Evolutionary conservation across 2,329 filamentous ascomycete genomes (phyloP), one percentile per base, ranked within the genome.

Genomic region (Fusarium praegraminearum): DNA sequence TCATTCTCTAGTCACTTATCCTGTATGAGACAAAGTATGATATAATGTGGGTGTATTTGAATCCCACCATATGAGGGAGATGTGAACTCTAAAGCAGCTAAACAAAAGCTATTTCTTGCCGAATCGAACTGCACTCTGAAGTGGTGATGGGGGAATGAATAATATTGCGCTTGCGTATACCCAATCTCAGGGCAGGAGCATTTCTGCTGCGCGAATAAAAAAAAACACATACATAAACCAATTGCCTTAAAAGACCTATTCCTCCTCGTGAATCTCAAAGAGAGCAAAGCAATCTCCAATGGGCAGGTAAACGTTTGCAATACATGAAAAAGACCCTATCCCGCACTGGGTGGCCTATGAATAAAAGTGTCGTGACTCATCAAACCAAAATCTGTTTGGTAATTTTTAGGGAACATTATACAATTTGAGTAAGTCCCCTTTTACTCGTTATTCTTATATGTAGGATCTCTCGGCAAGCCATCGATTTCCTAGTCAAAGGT

Each of bases 401-500:
- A 69, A 57, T 71, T 64, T 70, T 73, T 24, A 52, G 57, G 50
- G 50, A 52, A 50, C 32, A 54, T 67, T 67, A 63, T 70, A 66
- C 71, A 75, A 65, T 74, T 70, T 61, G 60, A 69, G 54, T 11
- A 61, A 30, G 57, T 49, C 33, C 57, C 67, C 50, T 22, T 52
- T 62, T 63, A 64, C 61, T 66, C 43, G 35, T 36, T 57, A 13
- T 24, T 22, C 20, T 22, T 47, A 24, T 33, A 28, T 26, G 38
- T 8, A 22, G 26, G 54, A 43, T 28, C 36, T 26, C 46, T 47
- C 32, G 41, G 49, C 45, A 62, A 38, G 46, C 28, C 56, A 26
- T 46, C 22, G 47, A 49, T 18, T 8, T 15, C 57, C 69, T 78
- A 80, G 49, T 80, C 76, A 41, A 80, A 79, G 44, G 68, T 65